phyloP scores from a whole-genome alignment of 441 rosid genomes.

The Gossypium gossypioides region DNA sequence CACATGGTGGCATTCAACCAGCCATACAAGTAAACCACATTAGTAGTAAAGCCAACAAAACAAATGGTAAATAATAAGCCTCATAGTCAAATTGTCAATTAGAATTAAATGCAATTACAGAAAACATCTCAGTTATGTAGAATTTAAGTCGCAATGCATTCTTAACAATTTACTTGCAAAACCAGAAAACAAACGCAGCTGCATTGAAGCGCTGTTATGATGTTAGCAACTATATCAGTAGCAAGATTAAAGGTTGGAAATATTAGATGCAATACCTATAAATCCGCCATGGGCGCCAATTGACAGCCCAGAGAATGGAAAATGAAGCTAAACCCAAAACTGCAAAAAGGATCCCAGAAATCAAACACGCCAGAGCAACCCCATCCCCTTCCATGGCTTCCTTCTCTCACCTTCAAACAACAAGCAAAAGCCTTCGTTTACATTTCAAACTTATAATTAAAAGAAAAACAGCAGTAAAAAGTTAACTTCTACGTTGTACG shows the following conservation, averaged over 20 bases:
- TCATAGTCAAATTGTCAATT: neutral
- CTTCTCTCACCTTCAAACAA: slow-evolving; percentile 32
- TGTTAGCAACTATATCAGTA: slow-evolving; percentile 1
- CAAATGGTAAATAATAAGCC: neutral
- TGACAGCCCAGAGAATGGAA: slow-evolving; percentile 84
- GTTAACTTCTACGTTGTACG: neutral
- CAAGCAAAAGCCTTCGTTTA: slow-evolving; percentile 20
- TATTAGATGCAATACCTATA: slow-evolving; percentile 49
- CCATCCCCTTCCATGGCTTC: slow-evolving; percentile 76
- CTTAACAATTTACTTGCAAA: neutral
- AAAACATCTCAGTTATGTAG: slow-evolving; percentile 1
- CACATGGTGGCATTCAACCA: neutral
- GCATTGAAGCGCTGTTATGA: slow-evolving; percentile 14
- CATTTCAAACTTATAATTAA: neutral
- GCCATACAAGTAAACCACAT: slow-evolving; percentile 8
- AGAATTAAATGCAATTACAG: slow-evolving; percentile 7
- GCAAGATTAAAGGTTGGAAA: slow-evolving; percentile 10
- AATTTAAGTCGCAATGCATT: neutral
- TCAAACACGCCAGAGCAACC: slow-evolving; percentile 61
- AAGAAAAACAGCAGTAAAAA: neutral
- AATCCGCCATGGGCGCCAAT: slow-evolving; percentile 99
- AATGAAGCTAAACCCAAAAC: slow-evolving; percentile 74
- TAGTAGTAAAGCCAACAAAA: slow-evolving; percentile 10
- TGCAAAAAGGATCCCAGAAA: slow-evolving; percentile 80
- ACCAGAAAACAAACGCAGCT: neutral